Evolutionary conservation across 2,329 filamentous ascomycete genomes (phyloP), one percentile per base, ranked within the genome.

Genomic region (Bipolaris cookei): DNA sequence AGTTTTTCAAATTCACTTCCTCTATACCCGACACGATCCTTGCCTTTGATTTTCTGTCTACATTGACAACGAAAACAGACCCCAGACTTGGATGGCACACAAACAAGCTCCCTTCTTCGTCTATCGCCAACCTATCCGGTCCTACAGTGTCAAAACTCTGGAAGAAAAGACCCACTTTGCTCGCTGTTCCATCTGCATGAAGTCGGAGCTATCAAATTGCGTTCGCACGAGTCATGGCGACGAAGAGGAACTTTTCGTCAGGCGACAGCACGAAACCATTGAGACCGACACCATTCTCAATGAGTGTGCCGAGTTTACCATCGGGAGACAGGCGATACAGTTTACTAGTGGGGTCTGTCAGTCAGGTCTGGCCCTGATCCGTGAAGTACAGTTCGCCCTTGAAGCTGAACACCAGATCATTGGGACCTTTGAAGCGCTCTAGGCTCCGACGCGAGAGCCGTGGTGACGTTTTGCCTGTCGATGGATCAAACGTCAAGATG

Each of bases 331-430:
- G 50, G 1, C 78, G 71, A 52, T 79, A 80, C 0, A 80, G 76
- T 10, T 71, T 70, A 0, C 78, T 78, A 0, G 77, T 78, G 6
- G 63, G 78, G 23, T 81, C 79, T 0, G 75, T 78, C 64, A 80
- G 72, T 3, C 78, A 77, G 0, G 78, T 80, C 45, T 80, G 78
- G 0, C 79, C 78, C 62, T 81, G 79, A 39, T 81, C 78, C 1
- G 79, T 80, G 34, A 81, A 81, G 63, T 79, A 81, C 3, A 81
- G 57, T 25, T 77, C 74, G 3, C 68, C 64, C 13, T 70, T 69
- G 0, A 74, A 77, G 25, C 77, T 76, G 3, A 79, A 46, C 14
- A 79, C 72, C 1, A 81, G 61, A 50, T 81, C 78, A 45, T 81
- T 81, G 0, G 74, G 75, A 0, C 78, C 78, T 51, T 80, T 80